Base-by-base conservation (phyloP, 352 stramenopile genomes). In the Aphanomyces stellatus region DNA sequence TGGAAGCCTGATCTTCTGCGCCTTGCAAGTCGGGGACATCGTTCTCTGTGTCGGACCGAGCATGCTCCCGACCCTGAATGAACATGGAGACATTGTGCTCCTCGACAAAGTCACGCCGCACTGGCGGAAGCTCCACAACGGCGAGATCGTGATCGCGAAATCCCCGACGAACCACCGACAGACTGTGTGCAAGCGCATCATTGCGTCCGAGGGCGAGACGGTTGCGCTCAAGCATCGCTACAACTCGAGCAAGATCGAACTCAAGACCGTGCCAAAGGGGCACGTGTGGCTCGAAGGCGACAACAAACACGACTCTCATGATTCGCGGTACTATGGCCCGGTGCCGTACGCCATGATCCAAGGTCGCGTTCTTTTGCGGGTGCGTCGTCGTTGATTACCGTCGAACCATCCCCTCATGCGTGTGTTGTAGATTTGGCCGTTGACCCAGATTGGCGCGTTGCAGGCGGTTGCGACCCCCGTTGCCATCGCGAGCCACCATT, bases 251-350 rank as follows among this genome's bases (percentile, higher is more conserved):
- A 56, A 31, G 22, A 55, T 70, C 27, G 63, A 70, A n/a, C 24
- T 65, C 28, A 63, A 63, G 41, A 65, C 33, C 17, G 73, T 96
- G 28, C 95, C 95, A 2, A 84, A 90, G 59, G 93, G 95, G 33
- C 90, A 98, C 71, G 78, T 98, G 51, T 99, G 96, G 96, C 72
- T 99, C 15, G 93, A 99, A 79, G 96, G 96, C 46, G 96, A 99
- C 79, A 99, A 99, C 83, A 90, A 95, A 35, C 73, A 92, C 63
- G 95, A 98, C 79, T 98, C 91, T 41, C 91, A 88, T 34, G 96
- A 99, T 77, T 98, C 92, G 37, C 79, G 96, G 17, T 91, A 96
- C 74, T 99, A 98, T 73, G 96, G 96, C 19, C 88, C 96, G 0
- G 80, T 99, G 43, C 96, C 96, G n/a, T 81, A 85, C 49, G 79